Base-by-base conservation (phyloP, 2,329 filamentous ascomycete genomes). In the Talaromyces albobiverticillius region DNA sequence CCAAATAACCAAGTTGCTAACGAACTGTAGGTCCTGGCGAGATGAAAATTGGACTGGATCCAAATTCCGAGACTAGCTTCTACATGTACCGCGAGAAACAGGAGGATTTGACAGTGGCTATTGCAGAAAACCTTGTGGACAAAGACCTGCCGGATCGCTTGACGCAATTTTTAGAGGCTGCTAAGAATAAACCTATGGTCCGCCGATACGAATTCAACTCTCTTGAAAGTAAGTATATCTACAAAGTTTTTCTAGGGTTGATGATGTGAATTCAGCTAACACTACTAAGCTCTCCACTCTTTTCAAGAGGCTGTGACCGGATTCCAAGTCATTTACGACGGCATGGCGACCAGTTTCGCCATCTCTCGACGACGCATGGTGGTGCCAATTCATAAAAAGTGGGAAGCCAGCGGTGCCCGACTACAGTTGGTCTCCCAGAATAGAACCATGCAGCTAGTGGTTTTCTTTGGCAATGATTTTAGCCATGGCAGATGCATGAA, bases 311-410 rank as follows among this genome's bases (percentile, higher is more conserved):
- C 89, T 2, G 76, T 95, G 53, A 95, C 90, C 0, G 90, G 91
- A 0, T 95, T 88, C 70, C 78, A 79, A 23, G 89, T 96, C 14
- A 73, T 88, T 7, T 91, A 86, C 61, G 88, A 90, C 66, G 84
- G 73, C 6, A 72, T 89, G 50, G 90, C 90, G 5, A 78, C 81
- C 7, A 85, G 84, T 0, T 89, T 96, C 69, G 85, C 87, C 55
- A 95, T 96, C 60, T 86, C 91, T 1, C 85, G 91, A 26, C 84
- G 89, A 46, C 83, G 89, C 60, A 94, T 92, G 87, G 89, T 96
- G 11, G 90, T 95, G 14, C 90, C 90, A 0, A 93, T 96, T 60
- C 89, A 95, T 75, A 95, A 96, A 74, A 94, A 94, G 70, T 95
- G 90, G 89, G 90, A 95, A 66, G 89, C 91, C 2, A 84, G 80